Evolutionary conservation across 2,329 filamentous ascomycete species (phyloP), one percentile per base, ranked within the genome.

Genomic region (Ascochyta rabiei): DNA sequence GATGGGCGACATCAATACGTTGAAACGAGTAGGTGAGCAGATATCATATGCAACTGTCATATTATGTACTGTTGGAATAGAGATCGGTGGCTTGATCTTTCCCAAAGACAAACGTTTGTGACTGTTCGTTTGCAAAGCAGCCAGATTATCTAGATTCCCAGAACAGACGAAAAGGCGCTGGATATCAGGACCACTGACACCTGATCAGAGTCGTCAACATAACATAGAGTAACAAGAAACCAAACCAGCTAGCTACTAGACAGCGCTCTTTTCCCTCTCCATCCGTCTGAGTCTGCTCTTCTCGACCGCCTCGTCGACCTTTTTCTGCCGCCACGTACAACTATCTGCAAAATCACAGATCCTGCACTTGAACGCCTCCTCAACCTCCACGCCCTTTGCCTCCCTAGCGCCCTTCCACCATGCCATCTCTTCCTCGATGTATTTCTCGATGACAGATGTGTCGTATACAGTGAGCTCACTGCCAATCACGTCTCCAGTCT

Each of bases 301-400:
- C 57, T 74, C 66, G n/a, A 72, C 73, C 19, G 78, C 79, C 68
- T 89, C 85, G 56, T 85, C 81, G 49, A 93, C 85, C 74, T 89
- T 88, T 10, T 81, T 80, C 63, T 83, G 80, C 33, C 93, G 81
- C 93, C 93, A 98, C 12, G 83, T 82, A 72, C 93, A 98, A 2
- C 79, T 81, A 2, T 90, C 87, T 0, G 82, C 85, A 73, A 97
- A 97, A 62, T 96, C 91, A 69, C 93, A 98, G 21, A 82, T 85
- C 18, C 86, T 79, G 71, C 93, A 98, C 73, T 97, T 98, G 76
- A 89, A 96, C 0, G 91, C 90, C 64, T 97, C 93, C 67, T 93
- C 88, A 6, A 96, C 82, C 6, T 85, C 81, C 2, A 97, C 93
- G 0, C 93, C 93, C 7, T 82, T 81, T 0, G 92, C 86, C 44